Conservation (phyloP, 2,329 filamentous ascomycete genomes). For the Zymoseptoria crescenta region DNA sequence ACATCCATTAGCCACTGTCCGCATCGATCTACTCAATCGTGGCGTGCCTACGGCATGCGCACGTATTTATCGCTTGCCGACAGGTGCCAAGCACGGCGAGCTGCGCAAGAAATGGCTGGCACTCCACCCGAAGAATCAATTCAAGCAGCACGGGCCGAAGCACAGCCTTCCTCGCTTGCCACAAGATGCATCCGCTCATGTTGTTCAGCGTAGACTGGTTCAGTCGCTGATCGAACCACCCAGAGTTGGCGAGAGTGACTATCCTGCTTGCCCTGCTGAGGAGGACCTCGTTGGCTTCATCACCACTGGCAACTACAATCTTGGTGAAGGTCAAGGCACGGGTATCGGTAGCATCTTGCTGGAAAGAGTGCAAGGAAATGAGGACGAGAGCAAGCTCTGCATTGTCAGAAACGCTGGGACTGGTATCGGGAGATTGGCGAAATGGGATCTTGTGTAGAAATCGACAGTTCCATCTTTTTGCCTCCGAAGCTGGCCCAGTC, state of each 20-base stretch:
- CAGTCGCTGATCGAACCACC: conserved; percentile 40
- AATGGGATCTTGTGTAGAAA: conserved; percentile 58
- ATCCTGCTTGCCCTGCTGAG: conserved; percentile 63
- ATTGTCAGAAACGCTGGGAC: conserved; percentile 77
- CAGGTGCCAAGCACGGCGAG: conserved; percentile 28
- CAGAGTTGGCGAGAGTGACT: conserved; percentile 29
- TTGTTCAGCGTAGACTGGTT: conserved; percentile 37
- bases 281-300: conserved; percentile 82
- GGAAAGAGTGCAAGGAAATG: conserved; percentile 45
- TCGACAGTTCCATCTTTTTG: too few relatives aligned
- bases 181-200: conserved; percentile 34
- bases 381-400: conserved; percentile 49
- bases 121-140: conserved; percentile 34
- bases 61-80: conserved; percentile 79
- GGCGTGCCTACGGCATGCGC: conserved; percentile 66
- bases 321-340: conserved; percentile 65
- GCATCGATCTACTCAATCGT: conserved; percentile 58
- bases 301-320: conserved; percentile 75
- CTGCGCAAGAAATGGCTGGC: conserved; percentile 67
- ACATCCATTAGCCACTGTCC: conserved; percentile 50
- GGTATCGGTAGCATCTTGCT: conserved; percentile 66
- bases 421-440: conserved; percentile 66
- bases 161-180: conserved; percentile 20
- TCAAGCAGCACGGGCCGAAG: conserved; percentile 21
- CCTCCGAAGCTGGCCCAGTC: too few relatives aligned